phyloP scores from a whole-genome alignment of 116 monocot species.

The Cymodocea nodosa region DNA sequence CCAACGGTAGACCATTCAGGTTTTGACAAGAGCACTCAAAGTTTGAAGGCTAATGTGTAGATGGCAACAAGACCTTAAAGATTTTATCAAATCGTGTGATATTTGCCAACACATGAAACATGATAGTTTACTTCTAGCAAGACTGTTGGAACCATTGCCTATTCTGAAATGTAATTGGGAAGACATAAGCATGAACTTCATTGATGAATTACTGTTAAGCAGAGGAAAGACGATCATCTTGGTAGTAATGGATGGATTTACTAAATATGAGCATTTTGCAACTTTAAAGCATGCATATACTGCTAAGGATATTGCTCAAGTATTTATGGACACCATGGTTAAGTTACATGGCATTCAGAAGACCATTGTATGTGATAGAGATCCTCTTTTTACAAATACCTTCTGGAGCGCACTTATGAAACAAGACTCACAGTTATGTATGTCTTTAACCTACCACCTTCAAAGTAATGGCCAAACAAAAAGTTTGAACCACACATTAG shows the following conservation, averaged over 20 bases:
- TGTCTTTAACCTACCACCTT: background rate
- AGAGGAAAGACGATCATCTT: too few species aligned
- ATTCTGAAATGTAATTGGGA: too few species aligned
- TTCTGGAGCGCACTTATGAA: constrained; percentile 1
- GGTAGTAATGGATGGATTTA: too few species aligned
- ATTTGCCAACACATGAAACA: background rate
- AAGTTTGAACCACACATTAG: background rate
- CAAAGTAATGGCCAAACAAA: background rate
- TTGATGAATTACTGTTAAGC: too few species aligned
- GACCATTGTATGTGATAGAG: background rate
- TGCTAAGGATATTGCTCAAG: background rate
- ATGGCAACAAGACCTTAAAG: background rate
- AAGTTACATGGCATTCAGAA: background rate
- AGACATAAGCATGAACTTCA: too few species aligned
- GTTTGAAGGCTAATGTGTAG: background rate
- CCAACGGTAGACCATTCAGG: too few species aligned
- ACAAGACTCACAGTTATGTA: background rate
- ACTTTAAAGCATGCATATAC: too few species aligned
- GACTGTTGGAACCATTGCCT: too few species aligned
- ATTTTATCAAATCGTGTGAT: too few species aligned
- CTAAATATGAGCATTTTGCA: background rate
- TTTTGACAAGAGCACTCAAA: too few species aligned
- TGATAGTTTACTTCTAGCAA: too few species aligned
- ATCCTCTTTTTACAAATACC: background rate
- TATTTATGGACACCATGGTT: background rate